Evolutionary conservation across 75 land plant genomes (phyloP).

Genomic region (Picea glauca): DNA sequence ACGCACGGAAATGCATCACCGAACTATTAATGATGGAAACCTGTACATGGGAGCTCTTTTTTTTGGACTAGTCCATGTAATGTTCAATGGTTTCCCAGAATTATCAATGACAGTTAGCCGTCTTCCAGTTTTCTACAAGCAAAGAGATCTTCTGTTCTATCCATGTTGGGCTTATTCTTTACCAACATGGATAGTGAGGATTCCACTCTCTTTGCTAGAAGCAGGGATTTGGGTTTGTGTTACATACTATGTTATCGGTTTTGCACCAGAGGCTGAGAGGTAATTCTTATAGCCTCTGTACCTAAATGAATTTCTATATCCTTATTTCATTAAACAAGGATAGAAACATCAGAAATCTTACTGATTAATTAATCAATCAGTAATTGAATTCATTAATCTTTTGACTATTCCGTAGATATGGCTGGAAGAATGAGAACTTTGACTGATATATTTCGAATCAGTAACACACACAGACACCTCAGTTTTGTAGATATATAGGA

Average conservation of each 20-base stretch:
- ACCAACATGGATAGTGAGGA: constrained; percentile 20
- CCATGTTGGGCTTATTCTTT: constrained; percentile 51
- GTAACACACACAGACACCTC: no score
- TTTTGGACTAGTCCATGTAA: constrained; percentile 26
- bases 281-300: background rate
- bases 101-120: constrained; percentile 25
- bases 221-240: constrained; percentile 22
- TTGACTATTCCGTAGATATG: no score
- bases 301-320: no score
- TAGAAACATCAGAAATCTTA: no score
- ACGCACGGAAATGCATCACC: constrained; percentile 38
- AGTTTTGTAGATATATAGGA: no score
- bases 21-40: constrained; percentile 20
- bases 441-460: no score
- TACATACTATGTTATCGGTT: constrained; percentile 50
- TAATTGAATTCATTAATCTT: no score
- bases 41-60: constrained; percentile 39
- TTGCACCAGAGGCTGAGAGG: constrained; percentile 37
- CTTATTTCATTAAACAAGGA: no score
- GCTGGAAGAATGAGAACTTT: no score
- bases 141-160: constrained; percentile 40
- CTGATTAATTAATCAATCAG: no score
- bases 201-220: constrained; percentile 42
- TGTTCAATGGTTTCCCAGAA: constrained; percentile 48
- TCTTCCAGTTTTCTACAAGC: constrained; percentile 48